Evolutionary conservation across 305 asterid genomes (phyloP).

Genomic region (Solanum chacoense): DNA sequence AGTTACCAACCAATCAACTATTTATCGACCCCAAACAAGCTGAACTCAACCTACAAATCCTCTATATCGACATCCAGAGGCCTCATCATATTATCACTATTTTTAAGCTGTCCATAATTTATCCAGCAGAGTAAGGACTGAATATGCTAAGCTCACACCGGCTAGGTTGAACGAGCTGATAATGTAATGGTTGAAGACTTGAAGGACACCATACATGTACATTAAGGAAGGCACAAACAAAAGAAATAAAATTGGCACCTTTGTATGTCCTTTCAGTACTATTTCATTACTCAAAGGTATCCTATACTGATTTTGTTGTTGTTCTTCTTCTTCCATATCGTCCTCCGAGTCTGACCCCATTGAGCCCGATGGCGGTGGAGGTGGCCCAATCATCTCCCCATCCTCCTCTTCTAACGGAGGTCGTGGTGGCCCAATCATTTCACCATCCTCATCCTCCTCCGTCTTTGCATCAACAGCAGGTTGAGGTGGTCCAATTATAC

Average conservation of each 20-base stretch:
- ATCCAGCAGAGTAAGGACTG: background rate
- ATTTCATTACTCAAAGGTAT: conserved; percentile 89
- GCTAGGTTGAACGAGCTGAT: background rate
- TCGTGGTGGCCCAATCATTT: conserved; percentile 37
- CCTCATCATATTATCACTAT: background rate
- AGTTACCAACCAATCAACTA: background rate
- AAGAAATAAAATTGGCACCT: conserved; percentile 29
- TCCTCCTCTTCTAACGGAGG: conserved; percentile 33
- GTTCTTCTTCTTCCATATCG: conserved; percentile 36
- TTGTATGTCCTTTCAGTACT: conserved; percentile 81
- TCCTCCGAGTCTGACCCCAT: conserved; percentile 48
- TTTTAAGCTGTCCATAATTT: background rate
- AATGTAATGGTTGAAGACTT: background rate
- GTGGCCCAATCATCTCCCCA: conserved; percentile 39
- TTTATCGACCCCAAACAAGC: background rate
- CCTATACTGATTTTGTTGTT: conserved; percentile 35
- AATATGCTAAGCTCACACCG: background rate
- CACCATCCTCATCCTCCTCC: conserved; percentile 19
- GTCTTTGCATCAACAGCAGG: conserved; percentile 14
- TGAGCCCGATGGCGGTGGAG: conserved; percentile 31
- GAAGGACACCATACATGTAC: background rate
- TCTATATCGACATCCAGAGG: background rate
- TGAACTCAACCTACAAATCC: background rate
- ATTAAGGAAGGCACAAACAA: background rate
- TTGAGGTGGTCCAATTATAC: conserved; percentile 43